Percentiles rank a stretch among this genome's conserved stretches.
Evolutionary conservation across 495 filamentous ascomycete species (phyloP).

Genomic region (Hypoxylon intermedium): DNA sequence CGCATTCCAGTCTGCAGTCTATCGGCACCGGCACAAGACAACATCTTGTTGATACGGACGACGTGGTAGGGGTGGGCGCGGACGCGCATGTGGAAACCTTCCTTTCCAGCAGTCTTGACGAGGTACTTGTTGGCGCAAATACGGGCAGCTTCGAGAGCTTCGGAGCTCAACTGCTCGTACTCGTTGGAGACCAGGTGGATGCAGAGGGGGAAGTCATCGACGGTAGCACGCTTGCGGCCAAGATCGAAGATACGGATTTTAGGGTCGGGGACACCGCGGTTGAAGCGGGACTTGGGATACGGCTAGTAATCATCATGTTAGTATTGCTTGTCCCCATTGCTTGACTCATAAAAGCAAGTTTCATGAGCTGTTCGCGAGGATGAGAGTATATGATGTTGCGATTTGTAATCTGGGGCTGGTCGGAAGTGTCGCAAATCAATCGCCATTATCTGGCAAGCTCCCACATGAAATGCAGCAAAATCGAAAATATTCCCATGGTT

Average conservation of each 20-base stretch:
- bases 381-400: not conserved
- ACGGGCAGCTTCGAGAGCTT: conserved; percentile 98
- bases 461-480: not conserved
- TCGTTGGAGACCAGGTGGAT: conserved; percentile 99
- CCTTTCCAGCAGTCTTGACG: conserved; percentile 96
- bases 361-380: not conserved
- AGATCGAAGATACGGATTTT: conserved; percentile 99
- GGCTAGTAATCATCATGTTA: conserved; percentile 66
- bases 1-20: conserved; percentile 99
- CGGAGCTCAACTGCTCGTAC: conserved; percentile 97
- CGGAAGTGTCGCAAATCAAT: conserved; percentile 21
- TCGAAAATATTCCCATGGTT: conserved; percentile 1
- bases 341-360: not conserved
- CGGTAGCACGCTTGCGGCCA: conserved; percentile 95
- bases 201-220: conserved; percentile 98
- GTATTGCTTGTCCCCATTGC: conserved; percentile 12
- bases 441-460: conserved; percentile 10
- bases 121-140: conserved; percentile 99
- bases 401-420: conserved; percentile 1
- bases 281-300: conserved; percentile 99
- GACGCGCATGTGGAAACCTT: conserved; percentile 98
- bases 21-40: conserved; percentile 99
- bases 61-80: conserved; percentile 99
- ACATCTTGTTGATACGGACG: conserved; percentile 99
- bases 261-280: conserved; percentile 99